Evolutionary conservation across 257 asterid species (phyloP), one percentile per base, ranked within the genome.

Genomic region (Cynanchum wilfordii): DNA sequence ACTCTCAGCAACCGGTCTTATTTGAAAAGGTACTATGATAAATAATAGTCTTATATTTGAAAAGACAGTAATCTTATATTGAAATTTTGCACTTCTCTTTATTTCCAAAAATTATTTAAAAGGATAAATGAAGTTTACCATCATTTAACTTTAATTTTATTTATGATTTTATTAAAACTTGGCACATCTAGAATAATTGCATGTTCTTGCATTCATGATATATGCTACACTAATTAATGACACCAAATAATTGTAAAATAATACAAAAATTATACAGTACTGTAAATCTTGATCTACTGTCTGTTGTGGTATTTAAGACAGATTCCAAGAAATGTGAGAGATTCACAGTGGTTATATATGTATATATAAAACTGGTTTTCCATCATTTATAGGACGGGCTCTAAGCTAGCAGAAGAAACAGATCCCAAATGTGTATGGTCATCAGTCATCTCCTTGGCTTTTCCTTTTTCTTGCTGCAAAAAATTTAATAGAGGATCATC

Each of bases 381-480:
- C 33, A 70, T 24, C 73, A 29, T 29, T 63, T 12, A 45, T 33
- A 8, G 70, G 52, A n/a, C 44, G 15, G 40, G 17, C 3, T 7
- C 7, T 40, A 10, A 20, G 13, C 12, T 22, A 15, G 56, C 56
- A 42, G 19, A 33, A 29, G 60, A 17, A 22, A 42, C 25, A 47
- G 33, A 44, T 49, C 25, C 66, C 65, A 60, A 52, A 24, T 40
- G 15, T 72, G 15, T 72, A 45, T 11, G 1, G 60, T 80, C 68
- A 78, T 33, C 66, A 66, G 80, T 73, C 77, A 65, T 73, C 59
- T 75, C 79, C 40, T 62, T 27, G 72, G 29, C 25, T 81, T 72
- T 29, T 79, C 66, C 73, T 80, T 81, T 49, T 80, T 74, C 73
- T 72, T 85, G 79, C 89, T 82, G 88, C 62, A 80, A 74, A 68